Evolutionary conservation across 2,329 filamentous ascomycete genomes (phyloP).

Genomic region (Fusarium sp.): DNA sequence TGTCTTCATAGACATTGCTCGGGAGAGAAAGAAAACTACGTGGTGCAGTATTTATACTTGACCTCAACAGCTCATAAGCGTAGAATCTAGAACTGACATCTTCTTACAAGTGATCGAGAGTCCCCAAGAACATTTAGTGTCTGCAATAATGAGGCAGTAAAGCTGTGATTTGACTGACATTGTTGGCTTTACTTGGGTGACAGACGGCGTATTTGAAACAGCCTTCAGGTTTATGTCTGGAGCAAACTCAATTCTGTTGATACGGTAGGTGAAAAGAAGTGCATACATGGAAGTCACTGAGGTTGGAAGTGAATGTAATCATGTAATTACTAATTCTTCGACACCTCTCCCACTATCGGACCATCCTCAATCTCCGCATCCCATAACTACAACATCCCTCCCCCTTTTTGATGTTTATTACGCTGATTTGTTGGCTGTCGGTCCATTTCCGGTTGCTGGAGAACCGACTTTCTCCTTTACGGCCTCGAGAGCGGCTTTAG

Average conservation of each 20-base stretch:
- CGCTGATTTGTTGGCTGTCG: not conserved
- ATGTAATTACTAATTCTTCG: not conserved
- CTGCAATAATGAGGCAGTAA: not conserved
- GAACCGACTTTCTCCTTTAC: not conserved
- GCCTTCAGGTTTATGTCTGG: not conserved
- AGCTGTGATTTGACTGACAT: not conserved
- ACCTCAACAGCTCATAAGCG: not conserved
- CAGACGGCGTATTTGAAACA: not conserved
- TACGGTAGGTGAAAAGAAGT: too few species aligned
- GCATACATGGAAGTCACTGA: not conserved
- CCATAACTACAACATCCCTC: too few species aligned
- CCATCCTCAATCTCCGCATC: not conserved
- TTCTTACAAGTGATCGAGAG: not conserved
- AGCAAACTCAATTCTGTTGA: not conserved
- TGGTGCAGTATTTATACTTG: not conserved
- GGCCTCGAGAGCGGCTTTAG: not conserved
- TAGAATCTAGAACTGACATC: accelerated
- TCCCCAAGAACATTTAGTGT: not conserved
- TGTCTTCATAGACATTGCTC: not conserved
- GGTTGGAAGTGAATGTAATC: not conserved
- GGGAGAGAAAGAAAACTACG: not conserved
- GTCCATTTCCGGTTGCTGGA: not conserved
- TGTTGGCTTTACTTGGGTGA: not conserved
- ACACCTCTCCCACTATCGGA: not conserved
- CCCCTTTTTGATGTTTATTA: not conserved